Conservation (phyloP, 352 stramenopile species). For the Aphanomyces cochlioides region DNA sequence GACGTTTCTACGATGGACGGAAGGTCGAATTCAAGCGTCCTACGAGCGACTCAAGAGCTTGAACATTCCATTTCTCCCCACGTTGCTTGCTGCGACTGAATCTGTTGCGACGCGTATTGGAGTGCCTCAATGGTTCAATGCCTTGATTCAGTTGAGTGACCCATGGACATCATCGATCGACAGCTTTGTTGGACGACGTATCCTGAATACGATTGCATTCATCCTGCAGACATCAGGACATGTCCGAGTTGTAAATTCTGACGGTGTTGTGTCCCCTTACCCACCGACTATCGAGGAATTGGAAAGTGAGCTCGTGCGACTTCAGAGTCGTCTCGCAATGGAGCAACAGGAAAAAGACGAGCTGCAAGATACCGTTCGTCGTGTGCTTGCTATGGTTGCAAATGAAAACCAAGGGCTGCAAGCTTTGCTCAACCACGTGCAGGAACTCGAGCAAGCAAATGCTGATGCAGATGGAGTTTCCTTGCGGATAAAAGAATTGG, state of each 20-base stretch:
- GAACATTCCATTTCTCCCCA: constrained; percentile 6
- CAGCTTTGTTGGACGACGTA: constrained; percentile 1
- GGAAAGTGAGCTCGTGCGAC: not conserved
- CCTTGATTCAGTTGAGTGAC: not conserved
- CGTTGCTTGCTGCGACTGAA: constrained; percentile 10
- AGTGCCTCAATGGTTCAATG: not conserved
- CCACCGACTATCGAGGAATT: constrained; percentile 6
- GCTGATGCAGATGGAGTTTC: not conserved
- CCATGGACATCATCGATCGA: constrained; percentile 17
- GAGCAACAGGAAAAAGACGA: constrained; percentile 14
- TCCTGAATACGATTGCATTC: constrained; percentile 16
- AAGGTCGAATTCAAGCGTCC: not conserved
- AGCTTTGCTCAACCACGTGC: not conserved
- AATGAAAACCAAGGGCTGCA: constrained; percentile 19
- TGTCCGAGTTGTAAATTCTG: not conserved
- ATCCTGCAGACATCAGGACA: not conserved
- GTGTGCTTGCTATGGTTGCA: constrained; percentile 14
- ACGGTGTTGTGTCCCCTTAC: not conserved
- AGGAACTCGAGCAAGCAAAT: not conserved
- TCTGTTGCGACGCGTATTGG: constrained; percentile 15
- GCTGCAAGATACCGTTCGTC: constrained; percentile 19
- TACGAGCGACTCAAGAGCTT: constrained; percentile 13
- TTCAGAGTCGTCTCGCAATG: not conserved
- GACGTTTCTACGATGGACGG: constrained; percentile 5
- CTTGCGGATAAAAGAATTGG: not conserved